Percentiles rank a stretch among this genome's conserved stretches.
Evolutionary conservation across 192 early-diverging fungal species (phyloP).

Genomic region (Thamnidium elegans): DNA sequence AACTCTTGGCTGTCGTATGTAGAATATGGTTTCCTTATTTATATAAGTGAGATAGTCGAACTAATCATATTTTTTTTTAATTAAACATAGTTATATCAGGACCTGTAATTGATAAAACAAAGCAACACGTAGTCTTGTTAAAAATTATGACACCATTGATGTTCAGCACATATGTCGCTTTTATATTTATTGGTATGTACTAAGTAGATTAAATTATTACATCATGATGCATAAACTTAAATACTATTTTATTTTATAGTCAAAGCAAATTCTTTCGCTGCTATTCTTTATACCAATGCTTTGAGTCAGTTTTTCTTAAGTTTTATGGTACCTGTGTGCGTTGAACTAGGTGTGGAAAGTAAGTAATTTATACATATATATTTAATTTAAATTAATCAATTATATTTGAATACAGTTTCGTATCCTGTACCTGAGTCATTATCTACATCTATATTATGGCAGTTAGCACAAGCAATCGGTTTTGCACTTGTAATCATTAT

Average conservation of each 20-base stretch:
- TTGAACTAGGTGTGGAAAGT: conserved; percentile 34
- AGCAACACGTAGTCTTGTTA: conserved; percentile 29
- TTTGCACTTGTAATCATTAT: conserved; percentile 33
- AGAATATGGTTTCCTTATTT: no score
- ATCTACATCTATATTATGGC: conserved; percentile 34
- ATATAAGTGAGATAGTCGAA: no score
- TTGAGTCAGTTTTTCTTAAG: conserved; percentile 33
- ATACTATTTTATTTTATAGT: conserved; percentile 20
- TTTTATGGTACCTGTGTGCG: conserved; percentile 31
- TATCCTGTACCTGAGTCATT: conserved; percentile 35
- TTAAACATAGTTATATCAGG: conserved; percentile 25
- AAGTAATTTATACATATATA: background rate
- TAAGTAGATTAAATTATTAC: background rate
- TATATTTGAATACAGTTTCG: conserved; percentile 17
- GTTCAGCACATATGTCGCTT: conserved; percentile 23
- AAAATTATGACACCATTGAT: conserved; percentile 28
- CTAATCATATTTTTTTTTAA: background rate
- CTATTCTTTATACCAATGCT: conserved; percentile 21
- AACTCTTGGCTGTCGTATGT: conserved; percentile 35
- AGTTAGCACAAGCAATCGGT: conserved; percentile 33
- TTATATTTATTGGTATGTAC: conserved; percentile 27
- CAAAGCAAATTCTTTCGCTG: conserved; percentile 19
- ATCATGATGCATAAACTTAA: background rate
- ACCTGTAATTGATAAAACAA: conserved; percentile 33
- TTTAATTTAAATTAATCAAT: background rate